phyloP scores from a whole-genome alignment of 371 early-diverging fungal species.

The Saksenaea vasiformis region DNA sequence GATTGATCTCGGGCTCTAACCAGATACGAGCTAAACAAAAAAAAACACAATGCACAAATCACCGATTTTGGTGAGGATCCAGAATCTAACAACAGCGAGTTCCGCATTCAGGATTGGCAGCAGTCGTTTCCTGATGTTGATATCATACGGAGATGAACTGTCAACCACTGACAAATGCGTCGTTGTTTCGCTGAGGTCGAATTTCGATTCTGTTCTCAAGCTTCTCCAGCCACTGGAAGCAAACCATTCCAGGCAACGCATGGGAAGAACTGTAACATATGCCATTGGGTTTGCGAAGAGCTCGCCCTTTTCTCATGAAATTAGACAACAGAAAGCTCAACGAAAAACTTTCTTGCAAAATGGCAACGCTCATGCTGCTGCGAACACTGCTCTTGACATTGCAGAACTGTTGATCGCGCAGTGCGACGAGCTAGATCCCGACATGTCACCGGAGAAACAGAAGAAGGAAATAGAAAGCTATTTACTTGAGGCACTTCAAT shows the following conservation, averaged over 20 bases:
- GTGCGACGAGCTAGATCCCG: conserved; percentile 22
- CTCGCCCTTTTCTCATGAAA: conserved; percentile 20
- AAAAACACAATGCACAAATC: no score
- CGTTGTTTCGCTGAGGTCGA: no score
- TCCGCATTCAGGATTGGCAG: no score
- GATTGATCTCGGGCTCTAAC: no score
- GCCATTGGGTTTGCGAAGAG: conserved; percentile 27
- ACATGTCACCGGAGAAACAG: conserved; percentile 7
- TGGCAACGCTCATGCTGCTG: conserved; percentile 14
- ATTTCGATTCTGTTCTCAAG: background rate
- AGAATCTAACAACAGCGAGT: no score
- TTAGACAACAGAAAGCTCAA: conserved; percentile 12
- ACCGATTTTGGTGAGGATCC: no score
- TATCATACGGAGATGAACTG: no score
- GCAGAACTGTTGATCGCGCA: conserved; percentile 25
- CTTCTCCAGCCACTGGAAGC: background rate
- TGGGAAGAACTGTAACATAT: conserved; percentile 41
- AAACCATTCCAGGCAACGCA: conserved; percentile 3
- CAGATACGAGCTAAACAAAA: no score
- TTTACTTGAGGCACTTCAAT: conserved; percentile 17
- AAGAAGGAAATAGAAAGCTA: conserved; percentile 2
- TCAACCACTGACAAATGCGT: no score
- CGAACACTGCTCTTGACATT: conserved; percentile 17
- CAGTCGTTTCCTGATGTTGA: no score
- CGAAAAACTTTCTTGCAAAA: conserved; percentile 3